These are phyloP conservation scores for Tolypocladium sp. DNA, from an alignment of 2,329 filamentous ascomycete species.

Conservation along the genomic window DNA sequence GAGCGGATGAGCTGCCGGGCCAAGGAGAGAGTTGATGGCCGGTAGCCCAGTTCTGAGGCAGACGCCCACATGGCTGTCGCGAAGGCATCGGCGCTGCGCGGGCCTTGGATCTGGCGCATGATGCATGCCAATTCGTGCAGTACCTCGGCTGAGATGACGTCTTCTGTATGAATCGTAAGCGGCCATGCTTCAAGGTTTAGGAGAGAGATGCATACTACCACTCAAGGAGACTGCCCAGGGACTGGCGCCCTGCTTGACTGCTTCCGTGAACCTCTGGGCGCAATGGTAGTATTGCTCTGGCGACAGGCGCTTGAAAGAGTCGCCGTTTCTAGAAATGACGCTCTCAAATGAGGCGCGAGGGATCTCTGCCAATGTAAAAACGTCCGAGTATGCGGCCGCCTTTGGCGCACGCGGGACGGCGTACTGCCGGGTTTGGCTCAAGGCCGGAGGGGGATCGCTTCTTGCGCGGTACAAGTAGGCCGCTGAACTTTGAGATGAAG, in stretches of 20 bases:
- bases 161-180: conserved; percentile 4
- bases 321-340: conserved; percentile 7
- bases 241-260: conserved; percentile 10
- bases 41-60: conserved; percentile 20
- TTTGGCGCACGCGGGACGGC: conserved; percentile 3
- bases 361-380: conserved; percentile 13
- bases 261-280: conserved; percentile 11
- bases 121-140: conserved; percentile 20
- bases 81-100: conserved; percentile 7
- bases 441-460: not conserved
- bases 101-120: conserved; percentile 8
- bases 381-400: conserved; percentile 2
- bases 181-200: not conserved
- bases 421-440: not conserved
- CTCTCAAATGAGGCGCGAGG: conserved; percentile 11
- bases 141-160: conserved; percentile 8
- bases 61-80: conserved; percentile 17
- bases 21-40: conserved; percentile 19
- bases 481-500: not conserved
- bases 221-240: conserved; percentile 11
- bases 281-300: conserved; percentile 14
- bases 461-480: not conserved
- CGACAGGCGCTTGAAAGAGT: conserved; percentile 9
- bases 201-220: conserved; percentile 11
- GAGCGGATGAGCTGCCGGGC: conserved; percentile 11